These are phyloP conservation scores for Clavispora phyllophila DNA, from an alignment of 805 yeast genomes.

Conservation along the genomic window DNA sequence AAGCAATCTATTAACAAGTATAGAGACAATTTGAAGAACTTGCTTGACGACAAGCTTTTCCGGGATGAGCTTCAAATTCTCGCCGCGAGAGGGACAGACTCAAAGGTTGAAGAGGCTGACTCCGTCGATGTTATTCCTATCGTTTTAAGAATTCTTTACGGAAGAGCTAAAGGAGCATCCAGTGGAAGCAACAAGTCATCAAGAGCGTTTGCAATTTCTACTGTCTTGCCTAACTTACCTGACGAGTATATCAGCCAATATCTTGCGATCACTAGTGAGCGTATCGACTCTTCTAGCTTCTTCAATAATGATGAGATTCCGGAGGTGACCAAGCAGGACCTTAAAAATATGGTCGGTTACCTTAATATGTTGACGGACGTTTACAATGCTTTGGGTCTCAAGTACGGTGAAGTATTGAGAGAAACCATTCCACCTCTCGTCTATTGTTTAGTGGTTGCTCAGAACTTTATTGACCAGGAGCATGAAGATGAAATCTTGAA, in stretches of 20 bases:
- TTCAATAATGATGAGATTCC: slow-evolving; percentile 23
- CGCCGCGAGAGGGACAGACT: slow-evolving; percentile 43
- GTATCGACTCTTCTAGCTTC: slow-evolving; percentile 28
- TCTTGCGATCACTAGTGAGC: slow-evolving; percentile 55
- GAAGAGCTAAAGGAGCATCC: slow-evolving; percentile 70
- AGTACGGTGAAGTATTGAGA: slow-evolving; percentile 44
- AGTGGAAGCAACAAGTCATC: slow-evolving; percentile 69
- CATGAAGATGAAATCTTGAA: slow-evolving; percentile 11
- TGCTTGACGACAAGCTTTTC: slow-evolving; percentile 78
- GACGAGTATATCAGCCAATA: slow-evolving; percentile 53
- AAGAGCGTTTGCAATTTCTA: slow-evolving; percentile 64
- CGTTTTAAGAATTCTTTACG: slow-evolving; percentile 74
- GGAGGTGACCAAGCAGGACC: slow-evolving; percentile 15
- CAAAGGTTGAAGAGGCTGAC: slow-evolving; percentile 60
- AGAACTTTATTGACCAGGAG: slow-evolving; percentile 29
- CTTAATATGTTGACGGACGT: slow-evolving; percentile 55
- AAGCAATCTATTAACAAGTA: slow-evolving; percentile 58
- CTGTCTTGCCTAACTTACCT: slow-evolving; percentile 54
- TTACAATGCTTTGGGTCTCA: slow-evolving; percentile 54
- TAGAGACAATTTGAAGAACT: slow-evolving; percentile 62
- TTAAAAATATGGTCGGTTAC: slow-evolving; percentile 61
- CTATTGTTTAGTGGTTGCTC: slow-evolving; percentile 51
- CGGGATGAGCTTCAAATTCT: slow-evolving; percentile 78
- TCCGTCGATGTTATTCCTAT: slow-evolving; percentile 59
- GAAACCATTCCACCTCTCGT: slow-evolving; percentile 54